Evolutionary conservation across 257 asterid species (phyloP), one percentile per base, ranked within the genome.

Genomic region (Solanum pimpinellifolium): DNA sequence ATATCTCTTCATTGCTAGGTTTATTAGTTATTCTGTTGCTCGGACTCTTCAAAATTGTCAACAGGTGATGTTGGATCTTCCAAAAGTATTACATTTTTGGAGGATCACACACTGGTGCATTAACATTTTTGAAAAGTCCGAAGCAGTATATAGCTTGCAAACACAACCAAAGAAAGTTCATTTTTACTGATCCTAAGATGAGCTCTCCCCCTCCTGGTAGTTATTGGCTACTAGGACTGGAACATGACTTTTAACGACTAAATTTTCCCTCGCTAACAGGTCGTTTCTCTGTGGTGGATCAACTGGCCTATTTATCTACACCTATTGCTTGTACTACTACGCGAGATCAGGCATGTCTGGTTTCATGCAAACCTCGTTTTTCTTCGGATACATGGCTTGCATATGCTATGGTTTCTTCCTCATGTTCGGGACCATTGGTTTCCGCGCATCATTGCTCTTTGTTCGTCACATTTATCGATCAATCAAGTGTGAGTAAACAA

Each of bases 351-450:
- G 85, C 62, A 88, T 90, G 92, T 33, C 13, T 69, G 89, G 88
- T 11, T 70, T 90, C 44, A 69, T 88, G 89, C 92, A 90, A 73
- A 86, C 74, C n/a, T 90, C 92, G 2, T 90, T 88, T 84, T 90
- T 88, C 92, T 88, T 88, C 46, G 92, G 90, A 5, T 88, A 90
- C 86, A 90, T 88, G 90, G 89, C 89, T 29, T 90, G 84, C 83
- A 14, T 90, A 39, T 88, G 90, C 84, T 90, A 88, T 5, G 89
- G 92, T 8, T 69, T 90, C 87, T 90, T 86, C 59, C 92, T 90
- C 59, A 77, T 90, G 89, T 78, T 88, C 7, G 90, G 92, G n/a
- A 44, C 88, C 37, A 68, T 88, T 3, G 90, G 90, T 31, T 90
- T 90, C 31, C 39, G 56, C 11, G 86, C 90, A 14, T 83, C 90